phyloP scores from a whole-genome alignment of 805 yeast genomes.

The Cyberlindnera americana region DNA sequence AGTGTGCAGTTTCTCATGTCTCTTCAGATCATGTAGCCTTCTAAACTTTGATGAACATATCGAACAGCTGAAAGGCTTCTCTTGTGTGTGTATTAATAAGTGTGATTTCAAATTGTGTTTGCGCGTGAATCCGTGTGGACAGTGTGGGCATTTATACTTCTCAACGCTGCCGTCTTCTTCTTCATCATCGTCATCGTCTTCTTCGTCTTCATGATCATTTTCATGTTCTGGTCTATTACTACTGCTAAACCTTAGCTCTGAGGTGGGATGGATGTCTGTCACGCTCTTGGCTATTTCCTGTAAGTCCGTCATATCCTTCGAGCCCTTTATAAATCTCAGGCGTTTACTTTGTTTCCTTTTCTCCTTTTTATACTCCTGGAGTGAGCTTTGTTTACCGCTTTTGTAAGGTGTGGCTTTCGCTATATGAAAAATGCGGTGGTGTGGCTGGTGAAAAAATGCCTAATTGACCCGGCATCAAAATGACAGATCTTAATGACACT shows the following conservation, averaged over 20 bases:
- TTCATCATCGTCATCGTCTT: conserved; percentile 5
- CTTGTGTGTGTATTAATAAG: conserved; percentile 60
- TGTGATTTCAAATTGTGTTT: conserved; percentile 75
- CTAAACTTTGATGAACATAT: conserved; percentile 62
- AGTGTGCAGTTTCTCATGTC: conserved; percentile 73
- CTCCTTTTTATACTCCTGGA: neutral
- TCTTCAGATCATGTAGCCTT: conserved; percentile 69
- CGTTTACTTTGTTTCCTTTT: neutral
- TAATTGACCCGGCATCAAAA: too few species aligned
- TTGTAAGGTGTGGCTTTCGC: neutral
- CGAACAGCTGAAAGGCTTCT: conserved; percentile 60
- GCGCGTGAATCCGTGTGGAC: conserved; percentile 64
- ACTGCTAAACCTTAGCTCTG: too few species aligned
- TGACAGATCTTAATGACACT: neutral
- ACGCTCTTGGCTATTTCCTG: too few species aligned
- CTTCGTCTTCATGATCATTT: neutral
- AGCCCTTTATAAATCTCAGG: too few species aligned
- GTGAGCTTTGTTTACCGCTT: neutral
- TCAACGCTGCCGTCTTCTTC: conserved; percentile 8
- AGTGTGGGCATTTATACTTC: conserved; percentile 44
- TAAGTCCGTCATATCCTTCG: too few species aligned
- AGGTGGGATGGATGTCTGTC: too few species aligned
- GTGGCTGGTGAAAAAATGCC: too few species aligned
- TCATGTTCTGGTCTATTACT: neutral
- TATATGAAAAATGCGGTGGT: too few species aligned